Evolutionary conservation across 441 rosid genomes (phyloP), one percentile per base, ranked within the genome.

Genomic region (Raphanus hybrid): DNA sequence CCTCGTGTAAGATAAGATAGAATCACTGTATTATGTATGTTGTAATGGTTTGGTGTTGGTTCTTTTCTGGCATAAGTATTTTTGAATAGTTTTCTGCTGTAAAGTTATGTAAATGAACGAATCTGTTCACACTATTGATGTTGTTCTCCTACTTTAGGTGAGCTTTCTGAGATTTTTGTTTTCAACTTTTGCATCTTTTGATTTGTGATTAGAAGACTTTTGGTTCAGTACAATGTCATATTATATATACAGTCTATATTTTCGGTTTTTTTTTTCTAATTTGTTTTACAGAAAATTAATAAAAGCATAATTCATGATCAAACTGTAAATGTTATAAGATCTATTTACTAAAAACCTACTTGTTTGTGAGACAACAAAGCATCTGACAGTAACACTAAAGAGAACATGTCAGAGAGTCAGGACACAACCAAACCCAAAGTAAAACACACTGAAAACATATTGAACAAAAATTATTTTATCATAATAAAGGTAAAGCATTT

Each of bases 1-100:
- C 89, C 87, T 6, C 84, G 82, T 27, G 76, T 64, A 16, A 78
- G 81, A 58, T 92, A 83, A 83, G 82, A 61, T 92, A 83, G 82
- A 61, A 64, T 55, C 70, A 50, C 10, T 55, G 29, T 54, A 9
- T 14, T 11, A 12, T 12, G 39, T 55, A 18, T 12, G 55, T 23
- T 74, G 43, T 39, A 69, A 16, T 15, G 27, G 50, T 69, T 54
- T 54, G 63, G 15, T 52, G 27, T 29, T 48, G 4, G 41, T 48
- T 45, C 15, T 1, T 68, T 68, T 50, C 0, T 14, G 20, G 20
- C 5, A 32, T 48, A 35, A 26, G 16, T n/a, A 27, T 48, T 35
- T 37, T 37, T n/a, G 6, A n/a, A 1, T 48, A 43, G 52, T 11
- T 43, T 43, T 43, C 14, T 43, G 10, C 0, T 43, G 52, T 43